Evolutionary conservation across 2,329 filamentous ascomycete genomes (phyloP).

Genomic region (Phialophora macrospora): DNA sequence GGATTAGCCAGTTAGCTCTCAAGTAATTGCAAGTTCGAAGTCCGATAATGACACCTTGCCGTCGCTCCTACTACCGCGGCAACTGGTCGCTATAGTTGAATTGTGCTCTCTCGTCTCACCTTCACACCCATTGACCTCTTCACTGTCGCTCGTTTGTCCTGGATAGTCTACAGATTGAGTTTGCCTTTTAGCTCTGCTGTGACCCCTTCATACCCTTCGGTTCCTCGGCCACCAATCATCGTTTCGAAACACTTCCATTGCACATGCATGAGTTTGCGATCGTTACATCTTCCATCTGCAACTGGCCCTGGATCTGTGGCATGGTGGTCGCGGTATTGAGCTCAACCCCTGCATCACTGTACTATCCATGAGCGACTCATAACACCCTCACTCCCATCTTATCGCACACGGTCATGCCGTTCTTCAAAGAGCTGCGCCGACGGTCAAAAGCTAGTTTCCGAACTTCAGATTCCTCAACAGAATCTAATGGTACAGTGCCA

Average conservation of each 20-base stretch:
- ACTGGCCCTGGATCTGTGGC: conserved; percentile 17
- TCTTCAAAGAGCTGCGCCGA: conserved; percentile 77
- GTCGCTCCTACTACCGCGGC: conserved; percentile 21
- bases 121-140: conserved; percentile 7
- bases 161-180: neutral
- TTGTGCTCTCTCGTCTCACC: conserved; percentile 3
- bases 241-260: conserved; percentile 25
- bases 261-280: conserved; percentile 33
- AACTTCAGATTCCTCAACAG: conserved; percentile 66
- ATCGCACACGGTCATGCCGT: conserved; percentile 53
- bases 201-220: neutral
- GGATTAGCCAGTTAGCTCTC: neutral
- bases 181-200: conserved; percentile 13
- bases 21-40: neutral
- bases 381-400: conserved; percentile 9
- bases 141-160: conserved; percentile 31
- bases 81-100: conserved; percentile 8
- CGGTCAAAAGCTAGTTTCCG: conserved; percentile 77
- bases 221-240: conserved; percentile 12
- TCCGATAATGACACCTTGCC: conserved; percentile 23
- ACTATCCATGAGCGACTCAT: conserved; percentile 27
- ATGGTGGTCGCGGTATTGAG: conserved; percentile 14
- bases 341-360: conserved; percentile 13
- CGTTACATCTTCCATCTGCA: conserved; percentile 25
- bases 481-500: conserved; percentile 64